Evolutionary conservation across 345 rosid genomes (phyloP).

Genomic region (Nephelium lappaceum): DNA sequence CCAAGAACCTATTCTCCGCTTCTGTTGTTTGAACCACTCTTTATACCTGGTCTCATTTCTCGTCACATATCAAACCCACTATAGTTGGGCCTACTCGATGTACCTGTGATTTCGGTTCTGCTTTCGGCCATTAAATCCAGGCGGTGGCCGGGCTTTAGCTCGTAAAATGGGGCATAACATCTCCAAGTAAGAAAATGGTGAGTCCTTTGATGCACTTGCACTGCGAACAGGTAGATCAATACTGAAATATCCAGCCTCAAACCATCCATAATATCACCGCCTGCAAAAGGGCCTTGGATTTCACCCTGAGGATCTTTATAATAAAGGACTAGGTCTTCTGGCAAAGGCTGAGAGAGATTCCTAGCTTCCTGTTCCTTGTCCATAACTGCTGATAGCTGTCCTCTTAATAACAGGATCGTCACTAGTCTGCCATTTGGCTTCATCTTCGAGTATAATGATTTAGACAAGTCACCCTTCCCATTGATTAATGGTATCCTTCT

Average conservation of each 20-base stretch:
- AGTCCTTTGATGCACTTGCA: conserved; percentile 68
- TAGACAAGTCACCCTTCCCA: conserved; percentile 45
- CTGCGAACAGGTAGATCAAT: conserved; percentile 82
- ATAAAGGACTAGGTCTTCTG: conserved; percentile 72
- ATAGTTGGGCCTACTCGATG: conserved; percentile 47
- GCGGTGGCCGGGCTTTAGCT: conserved; percentile 95
- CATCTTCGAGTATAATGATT: conserved; percentile 53
- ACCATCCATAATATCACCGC: conserved; percentile 94
- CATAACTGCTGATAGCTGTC: conserved; percentile 60
- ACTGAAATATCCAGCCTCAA: conserved; percentile 95
- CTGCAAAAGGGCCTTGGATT: conserved; percentile 90
- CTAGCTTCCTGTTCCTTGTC: conserved; percentile 79
- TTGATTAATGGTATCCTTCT: conserved; percentile 48
- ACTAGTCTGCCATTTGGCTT: conserved; percentile 51
- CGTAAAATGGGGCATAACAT: conserved; percentile 98
- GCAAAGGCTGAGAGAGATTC: conserved; percentile 56
- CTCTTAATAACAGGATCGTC: conserved; percentile 58
- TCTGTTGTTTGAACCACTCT: conserved; percentile 60
- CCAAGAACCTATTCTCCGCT: conserved; percentile 91
- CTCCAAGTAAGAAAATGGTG: conserved; percentile 81
- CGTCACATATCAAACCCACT: conserved; percentile 51
- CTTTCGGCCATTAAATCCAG: conserved; percentile 81
- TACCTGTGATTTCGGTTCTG: conserved; percentile 58
- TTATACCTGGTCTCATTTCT: conserved; percentile 60
- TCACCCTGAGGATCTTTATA: conserved; percentile 97